A percentile compares a stretch with the other conserved stretches of the same genome.
phyloP scores from a whole-genome alignment of 768 basidiomycete species.

The Nidularia pulvinata region DNA sequence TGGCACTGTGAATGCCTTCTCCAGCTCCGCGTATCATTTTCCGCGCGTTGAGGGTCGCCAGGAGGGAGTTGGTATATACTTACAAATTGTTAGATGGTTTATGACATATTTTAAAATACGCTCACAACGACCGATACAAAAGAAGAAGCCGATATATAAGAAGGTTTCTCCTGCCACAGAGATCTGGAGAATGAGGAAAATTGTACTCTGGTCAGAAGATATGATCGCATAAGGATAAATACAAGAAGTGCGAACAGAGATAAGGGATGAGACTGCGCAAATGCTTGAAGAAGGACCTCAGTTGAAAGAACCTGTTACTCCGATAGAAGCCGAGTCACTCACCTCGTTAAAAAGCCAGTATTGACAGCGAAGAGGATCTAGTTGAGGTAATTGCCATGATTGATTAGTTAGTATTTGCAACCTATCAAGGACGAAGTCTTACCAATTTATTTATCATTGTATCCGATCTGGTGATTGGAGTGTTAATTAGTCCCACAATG shows the following conservation, averaged over 20 bases:
- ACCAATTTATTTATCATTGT: constrained; percentile 46
- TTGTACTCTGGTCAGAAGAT: neutral
- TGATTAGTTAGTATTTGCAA: neutral
- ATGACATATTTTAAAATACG: constrained; percentile 5
- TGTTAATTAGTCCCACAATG: neutral
- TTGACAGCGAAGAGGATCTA: constrained; percentile 47
- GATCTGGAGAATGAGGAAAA: constrained; percentile 31
- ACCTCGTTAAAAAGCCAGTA: constrained; percentile 34
- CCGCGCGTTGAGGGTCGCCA: constrained; percentile 58
- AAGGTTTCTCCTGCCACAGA: constrained; percentile 42
- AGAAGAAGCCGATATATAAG: constrained; percentile 61
- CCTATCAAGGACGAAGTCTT: constrained; percentile 4
- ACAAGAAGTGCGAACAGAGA: constrained; percentile 34
- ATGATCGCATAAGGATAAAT: constrained; percentile 2
- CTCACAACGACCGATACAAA: constrained; percentile 58
- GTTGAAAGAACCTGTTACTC: too few relatives aligned
- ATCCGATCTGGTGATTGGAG: constrained; percentile 30
- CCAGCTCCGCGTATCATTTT: constrained; percentile 40
- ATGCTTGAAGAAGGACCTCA: constrained; percentile 22
- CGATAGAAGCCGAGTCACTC: neutral
- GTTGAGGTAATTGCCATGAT: neutral
- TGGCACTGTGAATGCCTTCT: constrained; percentile 36
- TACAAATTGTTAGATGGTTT: neutral
- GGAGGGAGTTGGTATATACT: constrained; percentile 65
- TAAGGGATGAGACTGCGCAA: constrained; percentile 54